Base-by-base conservation (phyloP, 495 filamentous ascomycete species). In the Penicillium psychrofluorescens region DNA sequence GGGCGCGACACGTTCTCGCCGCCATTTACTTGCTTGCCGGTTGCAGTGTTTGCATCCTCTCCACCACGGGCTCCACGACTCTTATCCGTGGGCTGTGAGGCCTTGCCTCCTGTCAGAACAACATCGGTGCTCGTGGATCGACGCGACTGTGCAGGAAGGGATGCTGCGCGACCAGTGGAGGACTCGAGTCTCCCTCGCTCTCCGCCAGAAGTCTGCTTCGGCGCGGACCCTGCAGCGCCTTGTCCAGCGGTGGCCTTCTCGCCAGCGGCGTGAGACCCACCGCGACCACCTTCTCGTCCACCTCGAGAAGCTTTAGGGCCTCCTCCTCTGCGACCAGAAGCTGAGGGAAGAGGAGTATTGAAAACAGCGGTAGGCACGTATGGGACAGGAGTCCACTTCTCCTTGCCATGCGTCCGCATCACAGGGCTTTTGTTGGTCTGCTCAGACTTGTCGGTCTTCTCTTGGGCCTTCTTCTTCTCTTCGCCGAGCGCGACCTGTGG, bases 361-460 rank as follows among this genome's bases (percentile, higher is more conserved):
- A 91, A 95, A n/a, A 83, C 77, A 16, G 89, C 84, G 35, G 73
- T 82, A 2, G 86, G 90, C 1, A 82, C 83, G 53, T 88, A 86
- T 31, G 78, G 77, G 9, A 95, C 73, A 11, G 75, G 71, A 28
- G 75, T 78, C 86, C 86, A 86, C 45, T 81, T 82, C 67, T 85
- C 76, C 64, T 89, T 84, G 47, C 78, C 73, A 44, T 82, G 76
- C 12, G 78, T 59, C 49, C 64, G 70, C 53, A 60, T 70, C 44
- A 39, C 67, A 50, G 61, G 64, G 53, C 51, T 78, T 59, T 78
- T 77, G 33, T 85, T 81, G 11, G 86, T 78, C 47, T 82, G 84
- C 32, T 83, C 79, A 6, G 78, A 64, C 55, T 83, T 90, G 29
- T 88, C 85, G 4, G 59, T 58, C 57, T 81, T 74, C 35, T 78